phyloP scores from a whole-genome alignment of 345 rosid genomes.

The Gossypioides kirkii region DNA sequence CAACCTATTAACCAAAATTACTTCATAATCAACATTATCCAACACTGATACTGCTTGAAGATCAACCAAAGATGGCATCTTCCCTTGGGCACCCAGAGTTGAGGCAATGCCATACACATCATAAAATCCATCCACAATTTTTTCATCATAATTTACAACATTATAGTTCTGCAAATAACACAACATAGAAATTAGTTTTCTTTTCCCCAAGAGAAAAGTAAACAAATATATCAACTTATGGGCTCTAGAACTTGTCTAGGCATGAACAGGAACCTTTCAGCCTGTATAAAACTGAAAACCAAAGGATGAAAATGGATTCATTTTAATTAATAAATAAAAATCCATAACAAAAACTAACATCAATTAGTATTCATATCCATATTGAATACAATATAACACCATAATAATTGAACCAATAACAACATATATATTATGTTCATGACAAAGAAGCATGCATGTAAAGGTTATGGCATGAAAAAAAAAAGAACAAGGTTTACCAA shows the following conservation, averaged over 20 bases:
- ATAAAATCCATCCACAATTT: constrained; percentile 83
- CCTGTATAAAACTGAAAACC: neutral
- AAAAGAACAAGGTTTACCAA: neutral
- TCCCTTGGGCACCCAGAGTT: constrained; percentile 50
- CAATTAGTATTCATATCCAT: neutral
- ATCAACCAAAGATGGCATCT: constrained; percentile 83
- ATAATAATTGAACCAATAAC: neutral
- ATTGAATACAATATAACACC: neutral
- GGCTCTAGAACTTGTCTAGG: constrained; percentile 1
- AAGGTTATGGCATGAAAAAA: neutral
- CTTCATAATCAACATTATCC: constrained; percentile 70
- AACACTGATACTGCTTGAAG: constrained; percentile 65
- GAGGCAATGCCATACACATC: constrained; percentile 68
- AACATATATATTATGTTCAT: neutral
- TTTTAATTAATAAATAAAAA: neutral
- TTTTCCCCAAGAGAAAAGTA: neutral
- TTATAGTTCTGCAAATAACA: constrained; percentile 56
- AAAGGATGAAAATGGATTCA: neutral
- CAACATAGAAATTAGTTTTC: neutral
- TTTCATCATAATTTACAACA: constrained; percentile 82
- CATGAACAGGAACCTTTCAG: neutral
- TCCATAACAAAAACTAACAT: neutral
- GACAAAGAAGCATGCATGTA: neutral
- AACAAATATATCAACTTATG: neutral
- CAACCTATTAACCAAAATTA: constrained; percentile 68